phyloP scores from a whole-genome alignment of 106 monocot genomes.

The Allium fistulosum region DNA sequence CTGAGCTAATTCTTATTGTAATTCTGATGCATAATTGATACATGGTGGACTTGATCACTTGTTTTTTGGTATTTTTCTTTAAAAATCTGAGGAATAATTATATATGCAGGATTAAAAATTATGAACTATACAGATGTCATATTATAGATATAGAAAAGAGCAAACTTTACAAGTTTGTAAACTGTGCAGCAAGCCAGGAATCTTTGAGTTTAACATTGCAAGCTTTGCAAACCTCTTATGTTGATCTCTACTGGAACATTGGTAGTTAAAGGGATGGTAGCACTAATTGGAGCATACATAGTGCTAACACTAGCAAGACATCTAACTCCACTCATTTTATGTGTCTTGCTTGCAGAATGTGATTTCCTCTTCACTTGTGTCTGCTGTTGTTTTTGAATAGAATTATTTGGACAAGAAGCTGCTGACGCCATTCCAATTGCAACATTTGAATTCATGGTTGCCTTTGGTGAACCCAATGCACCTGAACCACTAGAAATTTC shows the following conservation, averaged over 20 bases:
- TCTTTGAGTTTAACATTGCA: conserved; percentile 44
- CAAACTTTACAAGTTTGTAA: conserved; percentile 42
- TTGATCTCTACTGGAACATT: conserved; percentile 29
- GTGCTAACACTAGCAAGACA: conserved; percentile 90
- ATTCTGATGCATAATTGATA: conserved; percentile 9
- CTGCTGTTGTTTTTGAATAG: conserved; percentile 44
- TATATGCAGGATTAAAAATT: conserved; percentile 1
- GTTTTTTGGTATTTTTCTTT: conserved; percentile 53
- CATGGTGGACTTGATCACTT: conserved; percentile 41
- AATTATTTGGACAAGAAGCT: conserved; percentile 62
- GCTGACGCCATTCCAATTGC: conserved; percentile 40
- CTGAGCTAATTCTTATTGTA: conserved; percentile 23
- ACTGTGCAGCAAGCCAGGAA: conserved; percentile 78
- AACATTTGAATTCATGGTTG: conserved; percentile 42
- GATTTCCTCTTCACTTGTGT: conserved; percentile 42
- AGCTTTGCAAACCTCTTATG: conserved; percentile 69
- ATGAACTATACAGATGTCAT: not conserved
- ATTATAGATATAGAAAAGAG: not conserved
- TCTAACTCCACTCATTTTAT: conserved; percentile 60
- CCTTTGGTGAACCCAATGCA: conserved; percentile 47
- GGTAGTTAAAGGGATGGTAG: conserved; percentile 49
- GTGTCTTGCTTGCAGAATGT: conserved; percentile 58
- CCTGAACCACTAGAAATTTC: conserved; percentile 73
- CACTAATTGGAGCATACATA: conserved; percentile 51
- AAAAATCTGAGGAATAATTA: conserved; percentile 38